Base-by-base conservation (phyloP, 2,329 filamentous ascomycete species). In the Colletotrichum plurivorum region DNA sequence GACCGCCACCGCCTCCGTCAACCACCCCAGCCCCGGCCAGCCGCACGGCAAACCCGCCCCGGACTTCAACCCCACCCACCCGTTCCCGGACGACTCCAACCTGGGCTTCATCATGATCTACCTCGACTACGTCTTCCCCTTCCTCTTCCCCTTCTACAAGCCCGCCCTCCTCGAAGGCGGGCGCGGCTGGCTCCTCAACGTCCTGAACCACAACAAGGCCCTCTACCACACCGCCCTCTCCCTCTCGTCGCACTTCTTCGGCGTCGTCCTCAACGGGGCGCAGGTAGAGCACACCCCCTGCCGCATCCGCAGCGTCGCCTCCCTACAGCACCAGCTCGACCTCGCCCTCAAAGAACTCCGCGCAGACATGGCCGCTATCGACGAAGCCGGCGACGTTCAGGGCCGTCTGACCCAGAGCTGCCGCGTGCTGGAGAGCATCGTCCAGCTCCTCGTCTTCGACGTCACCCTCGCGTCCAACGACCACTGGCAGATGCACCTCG, bases 101-200 rank as follows among this genome's bases (percentile, higher is more conserved):
- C 73, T 82, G 0, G 79, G 82, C 73, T 82, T 85, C 51, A 78
- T 87, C 65, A 88, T 89, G 84, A 83, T 88, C 65, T 91, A 90
- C 74, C 81, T 91, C 53, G 89, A 92, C 75, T 85, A 88, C 71
- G 82, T 90, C 20, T 85, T 91, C 70, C 89, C 89, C 2, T 88
- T 90, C 71, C 78, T 91, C 1, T 91, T 89, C 73, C 90, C 90
- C 2, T 88, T 90, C 75, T 91, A 91, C 76, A 84, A 84, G 3
- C 89, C 89, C 1, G 81, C 82, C 2, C 74, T 89, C 6, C 80
- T 87, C 4, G 81, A 87, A 64, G 85, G 87, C n/a, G 89, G 89
- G 15, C 84, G 87, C 56, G 84, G 86, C 27, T 92, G 89, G 89
- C 80, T 91, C 31, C 78, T 91, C 43, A 84, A 87, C 36, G 79